These are phyloP conservation scores for Phialophora macrospora DNA, from an alignment of 2,329 filamentous ascomycete genomes.

Conservation along the genomic window DNA sequence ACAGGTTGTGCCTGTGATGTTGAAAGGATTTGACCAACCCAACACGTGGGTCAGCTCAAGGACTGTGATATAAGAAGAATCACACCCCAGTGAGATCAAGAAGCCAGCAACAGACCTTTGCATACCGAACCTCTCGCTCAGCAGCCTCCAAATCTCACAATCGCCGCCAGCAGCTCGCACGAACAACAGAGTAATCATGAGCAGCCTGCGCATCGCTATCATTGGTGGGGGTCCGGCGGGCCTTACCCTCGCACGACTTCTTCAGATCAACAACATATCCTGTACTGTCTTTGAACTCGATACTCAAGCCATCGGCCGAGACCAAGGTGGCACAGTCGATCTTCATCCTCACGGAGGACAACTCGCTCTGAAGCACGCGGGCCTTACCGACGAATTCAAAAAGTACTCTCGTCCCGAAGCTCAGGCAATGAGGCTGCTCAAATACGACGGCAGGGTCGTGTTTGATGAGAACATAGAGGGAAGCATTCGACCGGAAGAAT, in stretches of 20 bases:
- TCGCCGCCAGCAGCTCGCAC: not conserved
- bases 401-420: constrained; percentile 58
- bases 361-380: constrained; percentile 57
- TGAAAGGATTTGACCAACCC: not conserved
- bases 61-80: not conserved
- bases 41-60: not conserved
- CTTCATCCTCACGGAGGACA: constrained; percentile 60
- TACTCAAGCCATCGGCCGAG: constrained; percentile 49
- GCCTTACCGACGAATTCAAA: constrained; percentile 57
- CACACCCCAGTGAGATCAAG: not conserved
- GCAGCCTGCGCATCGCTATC: constrained; percentile 49
- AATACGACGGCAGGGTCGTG: constrained; percentile 47
- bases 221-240: constrained; percentile 57
- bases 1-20: not conserved
- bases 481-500: constrained; percentile 16
- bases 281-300: constrained; percentile 58
- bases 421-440: constrained; percentile 56
- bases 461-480: constrained; percentile 41
- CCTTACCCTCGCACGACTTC: constrained; percentile 59
- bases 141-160: not conserved
- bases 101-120: not conserved
- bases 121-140: not conserved
- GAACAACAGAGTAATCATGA: constrained; percentile 29
- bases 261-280: constrained; percentile 54
- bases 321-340: constrained; percentile 61